These are phyloP conservation scores for Cladorrhinum sp. DNA, from an alignment of 2,329 filamentous ascomycete species.

Conservation along the genomic window DNA sequence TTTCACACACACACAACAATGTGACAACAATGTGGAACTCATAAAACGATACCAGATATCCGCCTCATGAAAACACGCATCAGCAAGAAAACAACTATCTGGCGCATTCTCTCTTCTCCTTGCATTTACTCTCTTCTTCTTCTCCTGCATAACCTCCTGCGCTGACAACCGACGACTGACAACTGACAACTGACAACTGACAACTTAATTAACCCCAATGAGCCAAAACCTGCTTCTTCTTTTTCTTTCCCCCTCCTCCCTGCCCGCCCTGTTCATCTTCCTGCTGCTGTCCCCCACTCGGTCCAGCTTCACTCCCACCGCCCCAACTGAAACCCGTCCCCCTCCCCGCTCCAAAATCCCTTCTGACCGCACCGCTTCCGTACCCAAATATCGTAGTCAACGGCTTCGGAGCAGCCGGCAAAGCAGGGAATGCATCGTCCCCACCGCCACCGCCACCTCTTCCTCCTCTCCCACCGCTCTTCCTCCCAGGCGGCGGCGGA, in stretches of 20 bases:
- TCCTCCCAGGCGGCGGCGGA: not conserved
- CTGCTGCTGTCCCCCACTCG: conserved; percentile 23
- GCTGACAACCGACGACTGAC: no score
- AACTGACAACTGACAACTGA: no score
- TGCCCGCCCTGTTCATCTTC: conserved; percentile 24
- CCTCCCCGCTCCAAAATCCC: conserved; percentile 46
- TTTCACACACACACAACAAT: no score
- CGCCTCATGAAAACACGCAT: no score
- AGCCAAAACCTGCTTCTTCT: conserved; percentile 60
- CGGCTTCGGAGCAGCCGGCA: conserved; percentile 73
- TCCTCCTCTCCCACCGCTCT: not conserved
- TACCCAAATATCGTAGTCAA: conserved; percentile 61
- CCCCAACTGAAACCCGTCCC: conserved; percentile 56
- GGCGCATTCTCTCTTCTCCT: no score
- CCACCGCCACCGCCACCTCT: not conserved
- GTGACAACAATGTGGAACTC: no score
- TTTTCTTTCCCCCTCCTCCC: conserved; percentile 55
- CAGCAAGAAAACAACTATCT: no score
- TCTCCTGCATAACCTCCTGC: no score
- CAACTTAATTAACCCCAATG: conserved; percentile 55
- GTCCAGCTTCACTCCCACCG: conserved; percentile 29
- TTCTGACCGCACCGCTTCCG: conserved; percentile 51
- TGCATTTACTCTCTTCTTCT: no score
- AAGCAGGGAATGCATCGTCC: conserved; percentile 74
- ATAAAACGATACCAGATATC: no score